These are phyloP conservation scores for Stemphylium lycopersici DNA, from an alignment of 2,329 filamentous ascomycete genomes.

Conservation along the genomic window DNA sequence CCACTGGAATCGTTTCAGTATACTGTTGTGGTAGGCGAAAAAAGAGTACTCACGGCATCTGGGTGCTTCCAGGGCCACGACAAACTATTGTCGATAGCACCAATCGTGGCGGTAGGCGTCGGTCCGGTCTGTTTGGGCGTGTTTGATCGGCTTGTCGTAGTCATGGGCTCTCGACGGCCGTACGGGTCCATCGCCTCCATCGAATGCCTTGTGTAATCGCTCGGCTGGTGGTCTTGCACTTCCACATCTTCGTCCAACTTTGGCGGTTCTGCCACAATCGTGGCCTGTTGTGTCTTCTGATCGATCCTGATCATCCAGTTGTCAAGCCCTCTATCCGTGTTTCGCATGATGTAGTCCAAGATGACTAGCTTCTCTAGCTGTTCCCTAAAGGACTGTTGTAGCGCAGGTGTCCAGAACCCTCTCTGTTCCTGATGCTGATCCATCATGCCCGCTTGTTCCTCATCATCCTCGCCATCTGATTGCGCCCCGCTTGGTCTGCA, in stretches of 20 bases:
- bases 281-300: constrained; percentile 79
- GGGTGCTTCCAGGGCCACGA: constrained; percentile 99
- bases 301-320: constrained; percentile 99
- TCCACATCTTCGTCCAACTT: constrained; percentile 59
- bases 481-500: constrained; percentile 72
- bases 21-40: background rate
- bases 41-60: constrained; percentile 68
- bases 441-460: constrained; percentile 47
- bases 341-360: constrained; percentile 98
- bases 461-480: constrained; percentile 67
- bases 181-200: constrained; percentile 68
- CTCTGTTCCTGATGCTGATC: constrained; percentile 50
- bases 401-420: constrained; percentile 83
- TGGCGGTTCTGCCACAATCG: constrained; percentile 84
- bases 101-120: constrained; percentile 72
- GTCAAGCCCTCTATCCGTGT: constrained; percentile 93
- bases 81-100: constrained; percentile 95
- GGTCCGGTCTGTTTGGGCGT: constrained; percentile 60
- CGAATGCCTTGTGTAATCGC: constrained; percentile 66
- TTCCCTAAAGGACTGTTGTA: constrained; percentile 93
- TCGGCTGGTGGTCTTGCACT: constrained; percentile 49
- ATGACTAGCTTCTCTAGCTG: constrained; percentile 97
- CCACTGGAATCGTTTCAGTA: constrained; percentile 56
- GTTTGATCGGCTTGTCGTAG: constrained; percentile 65
- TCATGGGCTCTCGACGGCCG: constrained; percentile 82